Evolutionary conservation across 2,329 filamentous ascomycete genomes (phyloP).

Genomic region (Diaporthe helianthi): DNA sequence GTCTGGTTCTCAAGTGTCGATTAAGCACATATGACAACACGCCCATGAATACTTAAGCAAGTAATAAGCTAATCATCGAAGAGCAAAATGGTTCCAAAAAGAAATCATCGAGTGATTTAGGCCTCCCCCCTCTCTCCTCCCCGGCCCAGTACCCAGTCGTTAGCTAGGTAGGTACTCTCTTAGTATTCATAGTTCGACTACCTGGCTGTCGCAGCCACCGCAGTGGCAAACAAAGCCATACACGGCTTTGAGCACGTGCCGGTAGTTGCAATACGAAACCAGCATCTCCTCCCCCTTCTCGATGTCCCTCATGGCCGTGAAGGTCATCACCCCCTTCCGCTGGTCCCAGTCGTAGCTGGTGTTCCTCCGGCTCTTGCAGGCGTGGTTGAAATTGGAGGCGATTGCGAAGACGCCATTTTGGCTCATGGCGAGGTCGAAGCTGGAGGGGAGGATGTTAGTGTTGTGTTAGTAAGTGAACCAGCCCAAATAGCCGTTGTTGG

Average conservation of each 20-base stretch:
- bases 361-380: conserved; percentile 53
- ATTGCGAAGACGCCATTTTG: conserved; percentile 55
- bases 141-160: not conserved
- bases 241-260: conserved; percentile 47
- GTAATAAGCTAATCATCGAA: too few species aligned
- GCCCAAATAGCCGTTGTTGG: too few species aligned
- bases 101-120: too few species aligned
- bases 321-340: conserved; percentile 45
- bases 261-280: conserved; percentile 55
- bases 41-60: not conserved
- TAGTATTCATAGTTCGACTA: conserved; percentile 15
- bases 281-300: conserved; percentile 56
- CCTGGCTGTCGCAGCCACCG: conserved; percentile 48
- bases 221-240: conserved; percentile 64
- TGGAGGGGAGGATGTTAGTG: conserved; percentile 23
- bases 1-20: too few species aligned
- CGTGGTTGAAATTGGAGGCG: conserved; percentile 65
- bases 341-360: conserved; percentile 53
- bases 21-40: not conserved
- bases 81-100: not conserved
- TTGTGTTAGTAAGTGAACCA: too few species aligned
- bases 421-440: conserved; percentile 37
- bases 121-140: too few species aligned
- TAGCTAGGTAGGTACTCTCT: too few species aligned
- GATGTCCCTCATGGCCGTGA: conserved; percentile 49